A percentile compares a stretch with the other conserved stretches of the same genome.
Evolutionary conservation across 129 eudicot species (phyloP).

Genomic region (Gnaphalium uliginosum): DNA sequence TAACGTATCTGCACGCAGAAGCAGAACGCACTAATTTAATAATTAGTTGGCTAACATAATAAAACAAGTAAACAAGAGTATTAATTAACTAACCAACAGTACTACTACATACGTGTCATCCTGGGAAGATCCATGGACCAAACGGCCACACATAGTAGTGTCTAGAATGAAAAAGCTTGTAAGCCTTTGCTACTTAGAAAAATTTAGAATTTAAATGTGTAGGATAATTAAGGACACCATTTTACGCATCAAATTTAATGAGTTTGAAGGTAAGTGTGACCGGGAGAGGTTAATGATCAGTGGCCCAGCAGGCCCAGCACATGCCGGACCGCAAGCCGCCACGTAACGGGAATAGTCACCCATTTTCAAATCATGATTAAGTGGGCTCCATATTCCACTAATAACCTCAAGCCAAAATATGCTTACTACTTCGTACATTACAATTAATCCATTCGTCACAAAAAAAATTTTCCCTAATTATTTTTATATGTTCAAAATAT

Average conservation of each 20-base stretch:
- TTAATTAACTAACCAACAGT: background rate
- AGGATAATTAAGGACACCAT: too few relatives aligned
- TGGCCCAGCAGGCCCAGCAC: conserved; percentile 26
- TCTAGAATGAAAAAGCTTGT: conserved; percentile 22
- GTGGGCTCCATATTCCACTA: conserved; percentile 47
- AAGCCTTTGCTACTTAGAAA: conserved; percentile 6
- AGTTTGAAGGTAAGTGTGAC: conserved; percentile 10
- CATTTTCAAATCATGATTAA: conserved; percentile 34
- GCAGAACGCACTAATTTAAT: too few relatives aligned
- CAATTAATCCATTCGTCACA: too few relatives aligned
- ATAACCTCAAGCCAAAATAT: conserved; percentile 4
- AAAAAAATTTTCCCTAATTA: too few relatives aligned
- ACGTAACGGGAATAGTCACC: conserved; percentile 32
- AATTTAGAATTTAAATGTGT: background rate
- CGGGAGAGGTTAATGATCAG: conserved; percentile 39
- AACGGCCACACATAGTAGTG: background rate
- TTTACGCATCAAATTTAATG: background rate
- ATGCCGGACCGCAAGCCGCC: conserved; percentile 51
- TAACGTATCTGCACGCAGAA: too few relatives aligned
- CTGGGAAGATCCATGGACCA: conserved; percentile 27
- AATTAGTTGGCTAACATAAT: too few relatives aligned
- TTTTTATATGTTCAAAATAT: too few relatives aligned
- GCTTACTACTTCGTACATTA: background rate
- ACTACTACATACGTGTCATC: conserved; percentile 14
- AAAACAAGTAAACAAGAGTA: background rate